Conservation (phyloP, 352 stramenopile species). For the Phytopythium sindhum region DNA sequence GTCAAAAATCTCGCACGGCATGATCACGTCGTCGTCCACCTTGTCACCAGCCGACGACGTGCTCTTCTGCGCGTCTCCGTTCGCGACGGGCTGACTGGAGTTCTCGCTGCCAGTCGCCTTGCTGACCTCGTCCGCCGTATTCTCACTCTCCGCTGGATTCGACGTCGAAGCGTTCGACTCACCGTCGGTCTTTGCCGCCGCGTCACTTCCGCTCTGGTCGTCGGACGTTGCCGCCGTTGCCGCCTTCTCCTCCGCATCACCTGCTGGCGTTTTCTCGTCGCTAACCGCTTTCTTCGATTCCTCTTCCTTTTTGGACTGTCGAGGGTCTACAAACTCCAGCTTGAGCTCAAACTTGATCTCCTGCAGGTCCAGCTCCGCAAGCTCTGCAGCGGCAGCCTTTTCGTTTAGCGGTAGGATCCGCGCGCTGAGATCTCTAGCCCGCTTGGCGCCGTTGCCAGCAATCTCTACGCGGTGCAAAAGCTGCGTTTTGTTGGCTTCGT, state of each 20-base stretch:
- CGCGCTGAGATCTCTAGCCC: constrained; percentile 59
- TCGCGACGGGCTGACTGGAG: constrained; percentile 9
- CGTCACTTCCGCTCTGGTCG: constrained; percentile 13
- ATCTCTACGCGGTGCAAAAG: constrained; percentile 72
- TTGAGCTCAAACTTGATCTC: constrained; percentile 74
- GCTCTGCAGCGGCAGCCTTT: constrained; percentile 47
- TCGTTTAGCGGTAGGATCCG: constrained; percentile 62
- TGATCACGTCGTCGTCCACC: constrained; percentile 89
- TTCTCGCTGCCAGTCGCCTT: constrained; percentile 1
- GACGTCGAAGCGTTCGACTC: neutral
- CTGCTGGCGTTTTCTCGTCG: constrained; percentile 15
- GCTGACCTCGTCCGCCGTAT: constrained; percentile 18
- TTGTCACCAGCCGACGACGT: constrained; percentile 23
- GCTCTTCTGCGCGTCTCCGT: constrained; percentile 25
- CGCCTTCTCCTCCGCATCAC: constrained; percentile 15
- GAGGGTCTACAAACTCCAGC: constrained; percentile 56
- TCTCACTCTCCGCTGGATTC: constrained; percentile 14
- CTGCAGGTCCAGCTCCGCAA: constrained; percentile 73
- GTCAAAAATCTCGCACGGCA: constrained; percentile 97
- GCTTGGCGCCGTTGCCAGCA: constrained; percentile 56
- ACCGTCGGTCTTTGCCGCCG: constrained; percentile 8
- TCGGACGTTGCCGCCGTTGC: neutral
- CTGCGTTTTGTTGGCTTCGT: constrained; percentile 74
- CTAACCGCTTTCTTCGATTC: constrained; percentile 11
- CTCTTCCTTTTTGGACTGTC: constrained; percentile 16